Conservation (phyloP, 2,329 filamentous ascomycete species). For the Neonectria coccinea region DNA sequence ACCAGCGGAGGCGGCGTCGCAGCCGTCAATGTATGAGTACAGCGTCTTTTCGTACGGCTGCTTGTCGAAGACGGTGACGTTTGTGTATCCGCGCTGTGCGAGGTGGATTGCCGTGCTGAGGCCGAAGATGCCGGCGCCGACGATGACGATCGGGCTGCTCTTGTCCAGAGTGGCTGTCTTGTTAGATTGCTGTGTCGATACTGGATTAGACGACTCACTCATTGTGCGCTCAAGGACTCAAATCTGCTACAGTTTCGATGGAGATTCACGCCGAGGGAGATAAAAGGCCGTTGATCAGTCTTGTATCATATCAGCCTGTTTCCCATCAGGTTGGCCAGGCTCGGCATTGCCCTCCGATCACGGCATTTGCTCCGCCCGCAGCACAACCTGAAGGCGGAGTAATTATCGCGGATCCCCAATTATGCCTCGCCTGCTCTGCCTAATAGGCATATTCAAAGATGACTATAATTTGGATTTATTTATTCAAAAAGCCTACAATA, state of each 20-base stretch:
- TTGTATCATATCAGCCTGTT: neutral
- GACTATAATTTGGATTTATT: neutral
- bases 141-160: conserved; percentile 35
- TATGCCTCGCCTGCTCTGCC: neutral
- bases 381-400: neutral
- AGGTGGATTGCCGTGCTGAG: conserved; percentile 51
- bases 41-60: conserved; percentile 54
- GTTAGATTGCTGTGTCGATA: too few species aligned
- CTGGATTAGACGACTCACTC: neutral
- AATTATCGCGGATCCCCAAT: neutral
- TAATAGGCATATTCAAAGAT: neutral
- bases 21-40: conserved; percentile 56
- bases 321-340: neutral
- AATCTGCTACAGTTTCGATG: neutral
- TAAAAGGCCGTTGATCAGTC: neutral
- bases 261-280: neutral
- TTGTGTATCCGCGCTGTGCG: conserved; percentile 55
- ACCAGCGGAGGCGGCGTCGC: conserved; percentile 58
- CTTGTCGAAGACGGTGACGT: conserved; percentile 62
- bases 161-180: conserved; percentile 1
- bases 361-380: too few species aligned
- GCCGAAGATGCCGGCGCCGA: conserved; percentile 49
- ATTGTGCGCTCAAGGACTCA: neutral
- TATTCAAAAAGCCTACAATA: neutral
- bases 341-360: too few species aligned